phyloP scores from a whole-genome alignment of 1,139 yeast genomes.

The Kurtzmaniella quercitrusa region DNA sequence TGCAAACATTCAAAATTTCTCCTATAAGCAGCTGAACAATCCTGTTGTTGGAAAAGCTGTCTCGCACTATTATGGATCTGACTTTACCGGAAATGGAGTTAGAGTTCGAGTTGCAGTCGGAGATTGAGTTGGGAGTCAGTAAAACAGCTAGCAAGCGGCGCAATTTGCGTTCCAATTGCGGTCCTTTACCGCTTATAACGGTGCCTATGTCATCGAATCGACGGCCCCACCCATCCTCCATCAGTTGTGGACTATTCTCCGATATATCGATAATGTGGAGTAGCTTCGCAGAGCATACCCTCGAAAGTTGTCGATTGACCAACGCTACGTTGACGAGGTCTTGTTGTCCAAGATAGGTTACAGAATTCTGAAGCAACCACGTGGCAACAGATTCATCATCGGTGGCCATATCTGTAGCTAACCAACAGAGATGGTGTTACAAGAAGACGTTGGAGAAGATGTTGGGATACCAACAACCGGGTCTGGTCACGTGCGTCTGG shows the following conservation, averaged over 20 bases:
- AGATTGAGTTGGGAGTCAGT: too few species aligned
- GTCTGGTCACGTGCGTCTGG: not conserved
- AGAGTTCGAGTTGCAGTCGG: too few species aligned
- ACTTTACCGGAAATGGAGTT: not conserved
- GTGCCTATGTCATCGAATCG: not conserved
- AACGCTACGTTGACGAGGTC: slow-evolving; percentile 30
- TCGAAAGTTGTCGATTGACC: slow-evolving; percentile 30
- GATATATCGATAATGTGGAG: not conserved
- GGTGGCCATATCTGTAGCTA: not conserved
- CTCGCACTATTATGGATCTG: not conserved
- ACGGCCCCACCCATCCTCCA: not conserved
- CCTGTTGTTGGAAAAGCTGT: not conserved
- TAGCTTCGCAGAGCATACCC: not conserved
- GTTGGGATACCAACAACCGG: not conserved
- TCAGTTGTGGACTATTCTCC: not conserved
- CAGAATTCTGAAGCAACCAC: slow-evolving; percentile 10
- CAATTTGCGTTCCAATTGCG: not conserved
- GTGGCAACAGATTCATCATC: not conserved
- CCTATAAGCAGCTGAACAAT: not conserved
- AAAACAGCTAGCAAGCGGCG: not conserved
- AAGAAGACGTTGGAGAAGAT: not conserved
- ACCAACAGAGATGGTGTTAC: not conserved
- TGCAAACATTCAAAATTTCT: not conserved
- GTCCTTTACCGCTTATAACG: not conserved
- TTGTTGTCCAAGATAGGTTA: slow-evolving; percentile 30